Evolutionary conservation across 2,329 filamentous ascomycete species (phyloP).

Genomic region (Neopestalotiopsis clavispora): DNA sequence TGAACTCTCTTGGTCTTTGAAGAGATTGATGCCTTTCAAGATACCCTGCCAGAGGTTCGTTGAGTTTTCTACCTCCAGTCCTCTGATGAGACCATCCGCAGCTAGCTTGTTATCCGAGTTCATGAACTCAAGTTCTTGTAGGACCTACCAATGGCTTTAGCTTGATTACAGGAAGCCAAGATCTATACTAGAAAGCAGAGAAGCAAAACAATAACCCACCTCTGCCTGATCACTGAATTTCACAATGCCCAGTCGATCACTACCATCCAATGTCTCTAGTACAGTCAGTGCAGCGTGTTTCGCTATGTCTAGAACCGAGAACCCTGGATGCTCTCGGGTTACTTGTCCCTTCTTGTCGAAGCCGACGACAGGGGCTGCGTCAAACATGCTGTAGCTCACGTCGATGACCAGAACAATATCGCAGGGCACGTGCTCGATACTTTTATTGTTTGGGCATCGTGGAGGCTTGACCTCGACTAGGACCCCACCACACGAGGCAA

Average conservation of each 20-base stretch:
- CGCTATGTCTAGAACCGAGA: slow-evolving; percentile 62
- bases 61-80: slow-evolving; percentile 40
- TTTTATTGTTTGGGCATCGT: slow-evolving; percentile 30
- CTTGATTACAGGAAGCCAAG: background rate
- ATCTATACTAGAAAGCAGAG: background rate
- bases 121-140: slow-evolving; percentile 56
- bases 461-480: slow-evolving; percentile 54
- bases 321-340: slow-evolving; percentile 48
- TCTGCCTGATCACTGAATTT: slow-evolving; percentile 51
- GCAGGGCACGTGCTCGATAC: slow-evolving; percentile 51
- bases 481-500: slow-evolving; percentile 44
- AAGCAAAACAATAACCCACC: slow-evolving; percentile 24
- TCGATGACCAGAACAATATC: slow-evolving; percentile 68
- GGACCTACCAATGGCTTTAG: slow-evolving; percentile 28
- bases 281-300: slow-evolving; percentile 66
- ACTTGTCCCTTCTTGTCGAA: slow-evolving; percentile 37
- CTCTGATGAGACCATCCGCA: slow-evolving; percentile 46
- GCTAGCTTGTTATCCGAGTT: slow-evolving; percentile 48
- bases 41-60: slow-evolving; percentile 67
- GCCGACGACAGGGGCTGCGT: slow-evolving; percentile 49
- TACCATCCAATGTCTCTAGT: slow-evolving; percentile 57
- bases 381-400: slow-evolving; percentile 61
- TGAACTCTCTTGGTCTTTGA: slow-evolving; percentile 37
- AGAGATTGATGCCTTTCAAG: slow-evolving; percentile 52
- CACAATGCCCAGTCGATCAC: slow-evolving; percentile 62